phyloP scores from a whole-genome alignment of 495 filamentous ascomycete genomes.

The Darksidea phi region DNA sequence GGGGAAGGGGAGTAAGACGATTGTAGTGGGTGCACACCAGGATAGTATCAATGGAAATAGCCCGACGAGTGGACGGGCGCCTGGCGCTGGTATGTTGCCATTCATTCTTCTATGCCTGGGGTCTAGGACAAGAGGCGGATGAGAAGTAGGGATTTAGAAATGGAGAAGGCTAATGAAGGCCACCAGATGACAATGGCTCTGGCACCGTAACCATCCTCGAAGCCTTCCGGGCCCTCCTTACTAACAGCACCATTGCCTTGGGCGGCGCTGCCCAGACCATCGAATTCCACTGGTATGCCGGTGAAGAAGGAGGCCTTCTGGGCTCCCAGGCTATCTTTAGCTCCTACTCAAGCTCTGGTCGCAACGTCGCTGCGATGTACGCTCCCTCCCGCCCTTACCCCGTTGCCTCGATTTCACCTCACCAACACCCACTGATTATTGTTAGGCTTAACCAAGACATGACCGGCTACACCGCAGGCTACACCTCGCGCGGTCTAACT shows the following conservation, averaged over 20 bases:
- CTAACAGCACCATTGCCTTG: conserved; percentile 39
- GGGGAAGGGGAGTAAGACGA: conserved; percentile 1
- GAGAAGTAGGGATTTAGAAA: no score
- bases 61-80: conserved; percentile 4
- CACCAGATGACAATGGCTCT: conserved; percentile 9
- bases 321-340: conserved; percentile 73
- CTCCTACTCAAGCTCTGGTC: conserved; percentile 65
- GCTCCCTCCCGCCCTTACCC: no score
- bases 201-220: conserved; percentile 19
- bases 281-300: conserved; percentile 92
- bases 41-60: conserved; percentile 5
- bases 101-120: no score
- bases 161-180: no score
- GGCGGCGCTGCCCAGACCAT: conserved; percentile 66
- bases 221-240: conserved; percentile 11
- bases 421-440: no score
- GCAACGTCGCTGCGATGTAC: conserved; percentile 84
- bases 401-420: no score
- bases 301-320: conserved; percentile 83
- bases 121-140: no score
- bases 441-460: conserved; percentile 80
- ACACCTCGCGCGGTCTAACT: not conserved
- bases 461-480: conserved; percentile 69
- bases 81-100: no score
- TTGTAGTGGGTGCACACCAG: conserved; percentile 15